Evolutionary conservation across 176 grass and related monocot genomes (phyloP), one percentile per base, ranked within the genome.

Genomic region (Musa beccarii): DNA sequence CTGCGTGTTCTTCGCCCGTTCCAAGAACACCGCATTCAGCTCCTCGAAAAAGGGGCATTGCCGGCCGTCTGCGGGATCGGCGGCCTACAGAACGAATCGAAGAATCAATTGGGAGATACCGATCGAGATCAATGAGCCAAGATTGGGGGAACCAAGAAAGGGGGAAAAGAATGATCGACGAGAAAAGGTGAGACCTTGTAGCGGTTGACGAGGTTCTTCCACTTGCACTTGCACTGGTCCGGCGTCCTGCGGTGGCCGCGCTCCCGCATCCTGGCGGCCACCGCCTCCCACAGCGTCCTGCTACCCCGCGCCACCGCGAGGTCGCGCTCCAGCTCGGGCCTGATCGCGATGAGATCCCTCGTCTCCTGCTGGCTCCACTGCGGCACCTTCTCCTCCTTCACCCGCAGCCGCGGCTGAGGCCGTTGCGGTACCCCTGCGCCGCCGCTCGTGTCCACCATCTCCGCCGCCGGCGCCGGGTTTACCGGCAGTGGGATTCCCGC

Each of bases 331-430:
- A 93, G 57, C 26, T 93, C 86, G 15, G 84, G 84, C 66, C 90
- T 87, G 49, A 87, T 84, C 52, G 64, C 49, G 76, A 98, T 91
- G 13, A 98, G 80, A 68, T 93, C 90, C 84, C 82, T 81, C 80
- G 90, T 89, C 86, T 98, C 94, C 82, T 91, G 88, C 49, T 49
- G 71, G 51, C 88, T 83, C 94, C 90, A 93, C 82, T 87, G 90
- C 54, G 80, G 82, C 80, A 93, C 88, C 69, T 82, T 81, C 79
- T 92, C 89, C 69, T 86, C 93, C 76, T 64, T 34, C 66, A 73
- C 52, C 79, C 77, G 54, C 52, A 52, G 56, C 29, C 72, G 51
- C 54, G 19, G 25, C 73, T 57, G 55, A n/a, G 15, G 66, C 66
- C 13, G 29, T 43, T 49, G 66, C 66, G 29, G 57, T 16, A 16